Evolutionary conservation across 768 basidiomycete species (phyloP), one percentile per base, ranked within the genome.

Genomic region (Collybia nuda): DNA sequence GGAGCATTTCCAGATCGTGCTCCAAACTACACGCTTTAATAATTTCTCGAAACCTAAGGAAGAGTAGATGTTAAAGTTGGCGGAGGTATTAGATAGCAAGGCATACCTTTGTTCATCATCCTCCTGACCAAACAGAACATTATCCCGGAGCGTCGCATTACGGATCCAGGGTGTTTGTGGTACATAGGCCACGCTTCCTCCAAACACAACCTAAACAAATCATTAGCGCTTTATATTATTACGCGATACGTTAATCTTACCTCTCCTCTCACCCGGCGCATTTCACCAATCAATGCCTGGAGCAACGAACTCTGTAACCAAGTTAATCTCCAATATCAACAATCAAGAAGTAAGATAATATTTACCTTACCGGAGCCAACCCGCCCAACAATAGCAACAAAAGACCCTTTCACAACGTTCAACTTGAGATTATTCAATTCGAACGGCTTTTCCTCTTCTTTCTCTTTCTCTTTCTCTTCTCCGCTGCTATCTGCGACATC

Each of bases 281-380:
- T 88, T 62, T 88, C 86, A 4, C 84, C 84, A 35, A 85, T 75
- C 37, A 86, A 53, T 0, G 78, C 76, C 55, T 81, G 78, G 1
- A 84, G 63, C 35, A 84, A 56, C 1, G 78, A 81, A 51, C 77
- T 84, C 83, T 85, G 48, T 28, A 44, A 39, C 44, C 15, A n/a
- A 36, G 5, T 42, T 4, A 45, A 17, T 50, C 19, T 41, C 24
- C 15, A 39, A 17, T 29, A 22, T 7, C 19, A 8, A 18, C 4
- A 12, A 2, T 14, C 1, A 23, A 75, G 73, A 45, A 11, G 29
- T n/a, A 26, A 26, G 7, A 26, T 4, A 14, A 32, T 29, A n/a
- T 60, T 7, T 37, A 81, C 78, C 70, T 90, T 90, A 21, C 89
- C 89, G 36, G 80, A 82, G 0, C 88, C 88, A 35, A 90, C 84